Evolutionary conservation across 2,329 filamentous ascomycete species (phyloP).

Genomic region (Cercospora sesami): DNA sequence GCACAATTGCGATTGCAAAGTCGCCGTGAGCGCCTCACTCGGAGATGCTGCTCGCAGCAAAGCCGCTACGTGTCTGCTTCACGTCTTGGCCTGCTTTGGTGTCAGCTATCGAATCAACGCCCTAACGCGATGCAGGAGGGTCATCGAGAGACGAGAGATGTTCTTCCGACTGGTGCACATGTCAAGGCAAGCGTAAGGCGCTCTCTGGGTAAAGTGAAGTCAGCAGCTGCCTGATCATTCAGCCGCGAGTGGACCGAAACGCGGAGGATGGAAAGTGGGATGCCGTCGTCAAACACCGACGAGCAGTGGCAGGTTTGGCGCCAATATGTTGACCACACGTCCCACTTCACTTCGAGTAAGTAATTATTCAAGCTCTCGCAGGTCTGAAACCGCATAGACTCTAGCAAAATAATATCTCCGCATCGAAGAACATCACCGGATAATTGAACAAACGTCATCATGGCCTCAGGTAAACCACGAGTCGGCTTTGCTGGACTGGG

Average conservation of each 20-base stretch:
- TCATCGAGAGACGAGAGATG: neutral
- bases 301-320: neutral
- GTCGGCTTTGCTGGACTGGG: conserved; percentile 68
- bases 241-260: conserved; percentile 10
- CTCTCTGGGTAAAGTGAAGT: neutral
- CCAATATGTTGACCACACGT: conserved; percentile 1
- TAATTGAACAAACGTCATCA: conserved; percentile 1
- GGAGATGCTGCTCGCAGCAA: neutral
- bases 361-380: neutral
- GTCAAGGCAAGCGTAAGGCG: neutral
- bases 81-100: neutral
- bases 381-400: neutral
- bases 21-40: neutral
- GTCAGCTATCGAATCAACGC: neutral
- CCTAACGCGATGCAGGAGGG: neutral
- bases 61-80: neutral
- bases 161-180: neutral
- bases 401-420: too few species aligned
- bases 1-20: neutral
- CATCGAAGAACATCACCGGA: neutral
- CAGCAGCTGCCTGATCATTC: conserved; percentile 7
- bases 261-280: conserved; percentile 8
- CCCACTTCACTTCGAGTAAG: neutral
- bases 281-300: conserved; percentile 9
- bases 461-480: conserved; percentile 31